Conservation (phyloP, 768 basidiomycete genomes). For the Panellus pusillus region DNA sequence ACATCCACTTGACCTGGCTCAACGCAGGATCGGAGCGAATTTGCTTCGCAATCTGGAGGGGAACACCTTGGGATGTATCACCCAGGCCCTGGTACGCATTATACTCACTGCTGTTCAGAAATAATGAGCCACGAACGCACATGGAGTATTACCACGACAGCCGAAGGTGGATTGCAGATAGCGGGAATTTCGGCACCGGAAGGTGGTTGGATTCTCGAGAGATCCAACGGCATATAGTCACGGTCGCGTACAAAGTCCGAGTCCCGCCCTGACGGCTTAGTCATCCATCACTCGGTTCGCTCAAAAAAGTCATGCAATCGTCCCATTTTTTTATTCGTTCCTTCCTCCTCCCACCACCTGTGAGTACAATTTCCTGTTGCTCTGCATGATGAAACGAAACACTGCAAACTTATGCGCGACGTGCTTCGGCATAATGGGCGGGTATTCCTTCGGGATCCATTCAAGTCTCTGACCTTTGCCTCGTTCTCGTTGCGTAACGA, state of each 20-base stretch:
- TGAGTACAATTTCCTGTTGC: constrained; percentile 27
- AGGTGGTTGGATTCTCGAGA: too few species aligned
- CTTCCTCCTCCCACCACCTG: constrained; percentile 19
- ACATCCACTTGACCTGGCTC: constrained; percentile 9
- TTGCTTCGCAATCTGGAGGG: not conserved
- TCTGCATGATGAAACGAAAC: constrained; percentile 42
- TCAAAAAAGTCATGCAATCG: constrained; percentile 6
- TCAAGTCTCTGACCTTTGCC: constrained; percentile 69
- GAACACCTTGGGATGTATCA: not conserved
- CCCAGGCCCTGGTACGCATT: constrained; percentile 8
- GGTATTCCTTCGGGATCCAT: constrained; percentile 71
- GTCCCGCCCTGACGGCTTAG: too few species aligned
- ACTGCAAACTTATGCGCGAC: constrained; percentile 46
- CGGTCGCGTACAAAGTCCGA: too few species aligned
- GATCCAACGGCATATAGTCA: too few species aligned
- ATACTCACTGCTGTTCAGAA: too few species aligned
- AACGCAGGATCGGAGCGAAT: not conserved
- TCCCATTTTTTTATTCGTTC: constrained; percentile 7
- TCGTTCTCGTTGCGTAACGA: not conserved
- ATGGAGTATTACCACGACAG: too few species aligned
- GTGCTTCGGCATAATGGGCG: constrained; percentile 59
- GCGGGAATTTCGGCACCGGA: too few species aligned
- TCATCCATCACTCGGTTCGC: not conserved
- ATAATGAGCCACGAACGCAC: too few species aligned
- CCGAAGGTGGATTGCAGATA: too few species aligned